These are phyloP conservation scores for Luffa acutangula DNA, from an alignment of 306 rosid genomes.

Conservation along the genomic window DNA sequence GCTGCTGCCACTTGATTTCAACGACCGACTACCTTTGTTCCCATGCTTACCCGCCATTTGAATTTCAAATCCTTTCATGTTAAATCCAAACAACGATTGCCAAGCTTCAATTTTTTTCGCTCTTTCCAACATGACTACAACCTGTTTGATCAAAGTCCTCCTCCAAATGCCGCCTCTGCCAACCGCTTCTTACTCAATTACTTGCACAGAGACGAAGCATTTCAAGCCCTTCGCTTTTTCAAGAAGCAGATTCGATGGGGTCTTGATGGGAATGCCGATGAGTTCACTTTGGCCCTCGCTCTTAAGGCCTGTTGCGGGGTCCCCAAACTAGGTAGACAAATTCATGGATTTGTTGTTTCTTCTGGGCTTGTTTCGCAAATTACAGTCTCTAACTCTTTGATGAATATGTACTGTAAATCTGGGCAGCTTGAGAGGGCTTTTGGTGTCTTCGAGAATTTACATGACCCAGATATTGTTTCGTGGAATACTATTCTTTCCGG, in stretches of 20 bases:
- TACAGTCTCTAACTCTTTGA: conserved; percentile 55
- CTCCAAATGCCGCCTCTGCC: conserved; percentile 24
- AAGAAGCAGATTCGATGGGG: conserved; percentile 23
- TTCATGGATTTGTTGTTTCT: conserved; percentile 40
- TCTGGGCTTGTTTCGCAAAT: conserved; percentile 36
- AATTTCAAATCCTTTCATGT: conserved; percentile 17
- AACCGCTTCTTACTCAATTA: conserved; percentile 37
- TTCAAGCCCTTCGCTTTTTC: conserved; percentile 41
- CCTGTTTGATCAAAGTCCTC: conserved; percentile 37
- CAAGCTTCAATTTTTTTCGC: conserved; percentile 1
- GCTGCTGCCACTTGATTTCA: not conserved
- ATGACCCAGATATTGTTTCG: conserved; percentile 50
- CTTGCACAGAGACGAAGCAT: conserved; percentile 31
- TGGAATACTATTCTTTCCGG: conserved; percentile 86
- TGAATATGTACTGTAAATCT: conserved; percentile 70
- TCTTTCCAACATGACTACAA: conserved; percentile 33
- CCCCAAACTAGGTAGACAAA: conserved; percentile 37
- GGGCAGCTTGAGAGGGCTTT: conserved; percentile 35
- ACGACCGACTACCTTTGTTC: not conserved
- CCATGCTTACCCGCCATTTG: conserved; percentile 37
- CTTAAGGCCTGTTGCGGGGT: conserved; percentile 69
- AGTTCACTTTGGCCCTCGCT: conserved; percentile 42
- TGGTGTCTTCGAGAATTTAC: conserved; percentile 42
- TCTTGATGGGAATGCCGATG: conserved; percentile 24
- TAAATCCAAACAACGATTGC: conserved; percentile 11